These are phyloP conservation scores for Trichoderma sp. DNA, from an alignment of 2,329 filamentous ascomycete species.

Conservation along the genomic window DNA sequence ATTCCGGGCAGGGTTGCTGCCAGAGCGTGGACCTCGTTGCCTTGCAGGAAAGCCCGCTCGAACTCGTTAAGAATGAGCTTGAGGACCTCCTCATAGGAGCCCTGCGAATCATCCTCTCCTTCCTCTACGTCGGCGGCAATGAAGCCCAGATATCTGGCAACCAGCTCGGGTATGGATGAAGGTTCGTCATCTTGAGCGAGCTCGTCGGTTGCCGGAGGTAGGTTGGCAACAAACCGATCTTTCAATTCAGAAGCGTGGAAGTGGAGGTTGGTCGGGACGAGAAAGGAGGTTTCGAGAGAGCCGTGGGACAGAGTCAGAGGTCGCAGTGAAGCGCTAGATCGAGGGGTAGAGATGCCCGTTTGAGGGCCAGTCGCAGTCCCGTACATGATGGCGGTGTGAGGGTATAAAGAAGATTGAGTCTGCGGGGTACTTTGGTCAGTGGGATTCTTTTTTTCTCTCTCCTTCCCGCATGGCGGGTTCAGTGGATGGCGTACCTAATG, in stretches of 20 bases:
- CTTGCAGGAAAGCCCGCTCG: conserved; percentile 89
- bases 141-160: conserved; percentile 91
- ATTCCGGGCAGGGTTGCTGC: conserved; percentile 87
- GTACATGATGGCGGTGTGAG: conserved; percentile 70
- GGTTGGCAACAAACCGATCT: conserved; percentile 81
- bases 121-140: conserved; percentile 88
- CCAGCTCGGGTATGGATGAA: conserved; percentile 90
- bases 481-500: conserved; percentile 3
- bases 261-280: conserved; percentile 92
- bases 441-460: not conserved
- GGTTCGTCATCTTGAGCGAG: conserved; percentile 98
- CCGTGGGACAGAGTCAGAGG: conserved; percentile 91
- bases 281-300: conserved; percentile 92
- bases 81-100: conserved; percentile 88
- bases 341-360: conserved; percentile 95
- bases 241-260: conserved; percentile 95
- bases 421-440: conserved; percentile 26
- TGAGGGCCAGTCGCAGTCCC: conserved; percentile 81
- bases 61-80: conserved; percentile 95
- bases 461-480: not conserved
- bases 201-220: conserved; percentile 93
- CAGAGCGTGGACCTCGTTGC: conserved; percentile 94
- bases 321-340: conserved; percentile 89
- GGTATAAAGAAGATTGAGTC: conserved; percentile 27
- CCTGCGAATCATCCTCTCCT: conserved; percentile 85